phyloP scores from a whole-genome alignment of 257 asterid species.

The Nicotiana tomentosiformis region DNA sequence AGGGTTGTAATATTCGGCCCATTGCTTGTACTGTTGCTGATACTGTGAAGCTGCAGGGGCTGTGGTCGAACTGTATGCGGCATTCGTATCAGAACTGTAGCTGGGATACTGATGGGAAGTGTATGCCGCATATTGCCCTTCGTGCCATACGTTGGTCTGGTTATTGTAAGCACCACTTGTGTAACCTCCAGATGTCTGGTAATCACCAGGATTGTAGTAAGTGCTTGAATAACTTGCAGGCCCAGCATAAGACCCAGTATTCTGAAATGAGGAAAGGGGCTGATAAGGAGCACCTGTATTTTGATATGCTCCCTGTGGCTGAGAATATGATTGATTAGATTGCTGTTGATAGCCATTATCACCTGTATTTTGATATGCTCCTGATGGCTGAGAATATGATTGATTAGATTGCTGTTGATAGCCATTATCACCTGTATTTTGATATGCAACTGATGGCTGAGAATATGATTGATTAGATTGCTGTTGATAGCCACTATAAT shows the following conservation, averaged over 20 bases:
- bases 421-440: neutral
- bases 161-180: constrained; percentile 63
- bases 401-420: constrained; percentile 7
- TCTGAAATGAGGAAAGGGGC: constrained; percentile 99
- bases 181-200: constrained; percentile 99
- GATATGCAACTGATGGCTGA: no score
- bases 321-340: neutral
- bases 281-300: constrained; percentile 67
- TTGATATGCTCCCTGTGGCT: constrained; percentile 10
- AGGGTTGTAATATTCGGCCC: constrained; percentile 91
- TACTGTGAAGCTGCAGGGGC: constrained; percentile 59
- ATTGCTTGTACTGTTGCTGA: constrained; percentile 74
- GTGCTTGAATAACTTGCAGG: constrained; percentile 99
- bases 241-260: constrained; percentile 98
- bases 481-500: constrained; percentile 53
- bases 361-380: neutral
- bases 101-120: constrained; percentile 69
- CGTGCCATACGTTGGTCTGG: constrained; percentile 78
- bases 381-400: constrained; percentile 1
- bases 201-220: constrained; percentile 99
- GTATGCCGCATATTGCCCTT: constrained; percentile 71
- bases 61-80: constrained; percentile 63
- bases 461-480: no score
- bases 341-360: constrained; percentile 6
- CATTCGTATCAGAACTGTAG: constrained; percentile 60